phyloP scores from a whole-genome alignment of 2,329 filamentous ascomycete species.

The Paracoccidioides lutzii region DNA sequence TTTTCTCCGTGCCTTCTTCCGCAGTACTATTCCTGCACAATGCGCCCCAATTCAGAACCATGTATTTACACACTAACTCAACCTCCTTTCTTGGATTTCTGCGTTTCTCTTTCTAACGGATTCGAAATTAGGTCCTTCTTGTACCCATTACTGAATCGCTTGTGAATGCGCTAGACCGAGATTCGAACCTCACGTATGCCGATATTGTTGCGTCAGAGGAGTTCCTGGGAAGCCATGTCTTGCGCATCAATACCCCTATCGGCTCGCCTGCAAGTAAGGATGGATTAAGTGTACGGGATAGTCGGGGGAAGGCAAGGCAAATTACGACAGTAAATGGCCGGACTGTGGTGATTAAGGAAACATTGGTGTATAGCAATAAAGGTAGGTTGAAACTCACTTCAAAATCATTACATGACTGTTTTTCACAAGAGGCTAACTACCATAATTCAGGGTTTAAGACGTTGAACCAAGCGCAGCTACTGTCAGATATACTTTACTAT shows the following conservation, averaged over 20 bases:
- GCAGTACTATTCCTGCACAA: conserved; percentile 81
- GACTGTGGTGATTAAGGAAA: conserved; percentile 88
- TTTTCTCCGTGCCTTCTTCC: conserved; percentile 97
- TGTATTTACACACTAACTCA: conserved; percentile 30
- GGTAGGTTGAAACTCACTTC: conserved; percentile 40
- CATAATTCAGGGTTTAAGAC: conserved; percentile 64
- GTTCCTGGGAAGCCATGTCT: conserved; percentile 90
- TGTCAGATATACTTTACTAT: conserved; percentile 77
- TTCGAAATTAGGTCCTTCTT: conserved; percentile 53
- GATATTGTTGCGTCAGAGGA: conserved; percentile 85
- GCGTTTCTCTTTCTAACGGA: conserved; percentile 5
- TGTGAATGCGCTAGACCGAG: conserved; percentile 73
- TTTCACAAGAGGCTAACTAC: conserved; percentile 15
- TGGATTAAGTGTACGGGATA: conserved; percentile 62
- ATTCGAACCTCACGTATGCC: conserved; percentile 61
- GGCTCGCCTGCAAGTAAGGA: conserved; percentile 39
- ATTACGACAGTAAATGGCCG: conserved; percentile 86
- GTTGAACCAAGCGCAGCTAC: conserved; percentile 74
- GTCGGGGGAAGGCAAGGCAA: conserved; percentile 83
- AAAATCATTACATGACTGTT: not conserved
- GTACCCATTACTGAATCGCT: conserved; percentile 89
- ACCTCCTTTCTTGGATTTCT: not conserved
- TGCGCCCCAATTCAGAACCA: conserved; percentile 85
- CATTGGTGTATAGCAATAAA: conserved; percentile 89
- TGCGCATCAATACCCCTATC: conserved; percentile 55